Percentiles rank a stretch among this genome's conserved stretches.
Evolutionary conservation across 139 green algal species (phyloP).

Genomic region (Coelastrella sp.): DNA sequence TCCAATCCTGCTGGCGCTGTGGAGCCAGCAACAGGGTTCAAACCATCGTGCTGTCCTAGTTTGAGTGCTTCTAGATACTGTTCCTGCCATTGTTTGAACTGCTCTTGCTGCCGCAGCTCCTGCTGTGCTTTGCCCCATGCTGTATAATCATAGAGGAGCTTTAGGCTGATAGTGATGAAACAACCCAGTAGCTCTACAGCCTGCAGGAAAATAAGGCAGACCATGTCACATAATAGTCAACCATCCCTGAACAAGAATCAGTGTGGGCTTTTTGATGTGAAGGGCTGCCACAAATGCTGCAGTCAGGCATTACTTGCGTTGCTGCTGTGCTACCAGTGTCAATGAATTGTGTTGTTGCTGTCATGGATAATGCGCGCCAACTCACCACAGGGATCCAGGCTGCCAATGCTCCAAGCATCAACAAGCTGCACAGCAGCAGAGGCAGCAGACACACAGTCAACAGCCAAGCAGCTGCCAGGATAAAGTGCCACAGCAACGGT

Average conservation of each 20-base stretch:
- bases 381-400: background rate
- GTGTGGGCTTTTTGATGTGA: background rate
- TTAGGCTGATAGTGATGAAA: background rate
- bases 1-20: too few relatives aligned
- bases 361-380: background rate
- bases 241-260: too few relatives aligned
- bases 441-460: background rate
- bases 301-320: background rate
- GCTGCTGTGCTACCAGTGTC: background rate
- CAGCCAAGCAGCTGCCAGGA: too few relatives aligned
- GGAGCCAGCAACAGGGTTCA: too few relatives aligned
- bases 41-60: background rate
- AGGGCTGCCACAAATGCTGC: background rate
- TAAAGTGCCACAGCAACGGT: too few relatives aligned
- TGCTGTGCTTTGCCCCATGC: background rate
- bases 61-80: background rate
- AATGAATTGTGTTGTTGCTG: background rate
- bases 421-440: background rate
- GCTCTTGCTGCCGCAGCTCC: background rate
- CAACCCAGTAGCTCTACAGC: background rate
- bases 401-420: background rate
- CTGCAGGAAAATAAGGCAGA: background rate
- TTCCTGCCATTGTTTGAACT: background rate
- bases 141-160: background rate
- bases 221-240: background rate